A percentile compares a stretch with the other conserved stretches of the same genome.
Conservation (phyloP, 2,329 filamentous ascomycete species). For the Penicillium hordei region DNA sequence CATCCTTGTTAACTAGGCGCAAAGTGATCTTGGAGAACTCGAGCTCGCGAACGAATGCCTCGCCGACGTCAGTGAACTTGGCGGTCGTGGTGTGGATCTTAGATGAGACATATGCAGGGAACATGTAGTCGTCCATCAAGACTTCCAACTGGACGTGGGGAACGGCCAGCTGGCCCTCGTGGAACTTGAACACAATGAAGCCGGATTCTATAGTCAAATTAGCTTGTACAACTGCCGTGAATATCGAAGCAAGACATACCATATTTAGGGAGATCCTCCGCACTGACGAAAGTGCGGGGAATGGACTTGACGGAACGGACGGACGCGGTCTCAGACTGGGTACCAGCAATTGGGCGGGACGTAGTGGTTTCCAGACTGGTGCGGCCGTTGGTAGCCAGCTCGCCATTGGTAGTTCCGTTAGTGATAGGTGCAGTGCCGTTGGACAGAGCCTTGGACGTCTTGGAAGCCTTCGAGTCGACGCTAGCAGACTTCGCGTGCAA, state of each 20-base stretch:
- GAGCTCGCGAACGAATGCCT: constrained; percentile 94
- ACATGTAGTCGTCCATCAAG: constrained; percentile 90
- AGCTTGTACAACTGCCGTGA: constrained; percentile 26
- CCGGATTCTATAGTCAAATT: constrained; percentile 67
- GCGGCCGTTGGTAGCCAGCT: constrained; percentile 31
- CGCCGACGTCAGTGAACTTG: constrained; percentile 85
- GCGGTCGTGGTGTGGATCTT: constrained; percentile 67
- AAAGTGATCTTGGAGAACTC: constrained; percentile 93
- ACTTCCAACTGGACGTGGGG: constrained; percentile 78
- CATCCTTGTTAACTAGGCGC: constrained; percentile 76
- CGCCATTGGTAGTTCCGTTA: constrained; percentile 45
- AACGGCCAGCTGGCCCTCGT: constrained; percentile 81
- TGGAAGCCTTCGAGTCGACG: constrained; percentile 31
- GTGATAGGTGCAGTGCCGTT: constrained; percentile 16
- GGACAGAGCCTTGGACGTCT: constrained; percentile 16
- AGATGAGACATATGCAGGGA: constrained; percentile 80
- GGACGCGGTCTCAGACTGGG: constrained; percentile 49
- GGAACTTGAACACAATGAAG: constrained; percentile 88
- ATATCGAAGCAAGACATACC: constrained; percentile 47
- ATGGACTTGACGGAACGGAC: constrained; percentile 52
- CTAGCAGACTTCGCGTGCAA: constrained; percentile 32
- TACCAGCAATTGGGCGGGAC: constrained; percentile 42
- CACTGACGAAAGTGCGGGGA: constrained; percentile 74
- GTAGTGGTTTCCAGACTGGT: constrained; percentile 34
- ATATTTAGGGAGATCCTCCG: constrained; percentile 78